Percentiles rank a stretch among this genome's conserved stretches.
Evolutionary conservation across 352 stramenopile species (phyloP).

Genomic region (Pythium utonaiense): DNA sequence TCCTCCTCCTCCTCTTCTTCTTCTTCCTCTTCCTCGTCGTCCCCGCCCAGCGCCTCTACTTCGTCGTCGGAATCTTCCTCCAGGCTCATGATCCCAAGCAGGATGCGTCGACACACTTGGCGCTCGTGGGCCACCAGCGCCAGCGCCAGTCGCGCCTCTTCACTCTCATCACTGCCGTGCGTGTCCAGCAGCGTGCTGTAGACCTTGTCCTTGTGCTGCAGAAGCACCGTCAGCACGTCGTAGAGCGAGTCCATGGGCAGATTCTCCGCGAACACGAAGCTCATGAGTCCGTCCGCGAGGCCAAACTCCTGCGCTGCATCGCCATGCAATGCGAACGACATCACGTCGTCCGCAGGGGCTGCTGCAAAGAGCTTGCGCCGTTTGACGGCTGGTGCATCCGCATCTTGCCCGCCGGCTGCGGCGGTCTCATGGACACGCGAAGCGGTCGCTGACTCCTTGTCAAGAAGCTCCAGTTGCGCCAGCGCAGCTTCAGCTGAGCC

Average conservation of each 20-base stretch:
- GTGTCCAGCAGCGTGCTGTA: conserved; percentile 43
- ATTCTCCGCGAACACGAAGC: conserved; percentile 51
- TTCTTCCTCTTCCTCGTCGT: conserved; percentile 4
- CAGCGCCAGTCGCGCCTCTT: conserved; percentile 16
- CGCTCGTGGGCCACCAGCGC: conserved; percentile 46
- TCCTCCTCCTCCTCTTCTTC: conserved; percentile 16
- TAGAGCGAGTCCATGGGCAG: conserved; percentile 60
- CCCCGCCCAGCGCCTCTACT: conserved; percentile 23
- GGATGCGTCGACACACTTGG: conserved; percentile 52
- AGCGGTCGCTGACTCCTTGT: conserved; percentile 6
- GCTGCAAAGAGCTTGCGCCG: conserved; percentile 40
- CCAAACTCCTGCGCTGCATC: conserved; percentile 54
- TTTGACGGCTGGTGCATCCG: conserved; percentile 31
- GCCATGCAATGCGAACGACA: conserved; percentile 56
- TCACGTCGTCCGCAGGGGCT: conserved; percentile 12
- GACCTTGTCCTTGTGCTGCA: conserved; percentile 62
- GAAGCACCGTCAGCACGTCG: conserved; percentile 52
- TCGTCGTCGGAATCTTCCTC: conserved; percentile 52
- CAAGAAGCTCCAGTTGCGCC: conserved; percentile 15
- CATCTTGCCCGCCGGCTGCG: not conserved
- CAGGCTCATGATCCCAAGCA: conserved; percentile 56
- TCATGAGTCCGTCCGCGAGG: conserved; percentile 55
- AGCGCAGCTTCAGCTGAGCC: conserved; percentile 24
- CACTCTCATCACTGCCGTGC: not conserved
- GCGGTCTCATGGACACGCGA: conserved; percentile 1